Conservation (phyloP, 306 rosid genomes). For the Prunus persica region Prunus_persica_NCBIv2 NC_034015.1:16299501-16300000, state of each 20-base stretch:
- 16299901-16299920: conserved; percentile 32
- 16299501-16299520: conserved; percentile 48
- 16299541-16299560: conserved; percentile 38
- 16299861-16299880: conserved; percentile 57
- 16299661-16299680: conserved; percentile 8
- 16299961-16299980: conserved; percentile 38
- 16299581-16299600: conserved; percentile 51
- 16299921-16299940: conserved; percentile 30
- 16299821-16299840: conserved; percentile 66
- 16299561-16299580: conserved; percentile 37
- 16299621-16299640: conserved; percentile 39
- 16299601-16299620: conserved; percentile 66
- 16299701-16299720: conserved; percentile 50
- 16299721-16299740: conserved; percentile 48
- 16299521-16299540: conserved; percentile 80
- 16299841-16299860: conserved; percentile 37
- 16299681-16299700: conserved; percentile 51
- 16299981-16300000: conserved; percentile 1
- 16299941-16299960: conserved; percentile 29
- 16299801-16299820: conserved; percentile 33
- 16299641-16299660: conserved; percentile 2
- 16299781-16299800: conserved; percentile 35
- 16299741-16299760: conserved; percentile 47
- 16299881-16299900: conserved; percentile 72
- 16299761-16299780: conserved; percentile 15